Conservation (phyloP, 2,329 filamentous ascomycete genomes). For the Metarhizium guizhouense region DNA sequence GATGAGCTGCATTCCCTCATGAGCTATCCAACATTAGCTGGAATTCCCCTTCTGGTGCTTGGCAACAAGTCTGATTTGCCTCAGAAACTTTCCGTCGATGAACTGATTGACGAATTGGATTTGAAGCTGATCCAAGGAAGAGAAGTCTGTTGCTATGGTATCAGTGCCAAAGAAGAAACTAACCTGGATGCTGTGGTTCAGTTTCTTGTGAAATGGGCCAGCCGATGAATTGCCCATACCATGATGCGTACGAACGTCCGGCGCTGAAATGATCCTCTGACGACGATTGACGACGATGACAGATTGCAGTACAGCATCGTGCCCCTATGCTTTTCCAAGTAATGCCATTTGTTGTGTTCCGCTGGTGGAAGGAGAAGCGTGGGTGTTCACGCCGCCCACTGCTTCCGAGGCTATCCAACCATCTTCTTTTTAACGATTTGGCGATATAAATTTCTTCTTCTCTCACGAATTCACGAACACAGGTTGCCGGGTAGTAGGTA, state of each 20-base stretch:
- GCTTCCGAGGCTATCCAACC: neutral
- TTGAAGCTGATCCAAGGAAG: constrained; percentile 82
- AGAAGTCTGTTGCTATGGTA: constrained; percentile 97
- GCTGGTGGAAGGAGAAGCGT: neutral
- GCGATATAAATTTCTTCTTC: constrained; percentile 18
- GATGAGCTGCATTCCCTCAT: constrained; percentile 89
- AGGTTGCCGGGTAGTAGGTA: constrained; percentile 2
- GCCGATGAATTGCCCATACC: constrained; percentile 41
- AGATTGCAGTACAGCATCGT: neutral
- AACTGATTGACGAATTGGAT: constrained; percentile 87
- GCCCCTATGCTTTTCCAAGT: neutral
- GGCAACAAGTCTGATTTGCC: constrained; percentile 96
- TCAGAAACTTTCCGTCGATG: constrained; percentile 86
- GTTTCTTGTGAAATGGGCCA: constrained; percentile 88
- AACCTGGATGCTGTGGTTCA: constrained; percentile 95
- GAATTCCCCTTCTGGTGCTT: constrained; percentile 86
- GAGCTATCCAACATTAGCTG: constrained; percentile 72
- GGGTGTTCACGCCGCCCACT: neutral
- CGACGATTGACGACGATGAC: constrained; percentile 7
- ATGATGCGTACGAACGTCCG: neutral
- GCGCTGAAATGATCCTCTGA: constrained; percentile 4
- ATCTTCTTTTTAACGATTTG: constrained; percentile 10
- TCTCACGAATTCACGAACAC: constrained; percentile 24
- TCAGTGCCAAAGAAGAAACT: constrained; percentile 97
- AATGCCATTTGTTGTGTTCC: neutral